phyloP scores from a whole-genome alignment of 2,329 filamentous ascomycete genomes.

The Penicillium sp. region DNA sequence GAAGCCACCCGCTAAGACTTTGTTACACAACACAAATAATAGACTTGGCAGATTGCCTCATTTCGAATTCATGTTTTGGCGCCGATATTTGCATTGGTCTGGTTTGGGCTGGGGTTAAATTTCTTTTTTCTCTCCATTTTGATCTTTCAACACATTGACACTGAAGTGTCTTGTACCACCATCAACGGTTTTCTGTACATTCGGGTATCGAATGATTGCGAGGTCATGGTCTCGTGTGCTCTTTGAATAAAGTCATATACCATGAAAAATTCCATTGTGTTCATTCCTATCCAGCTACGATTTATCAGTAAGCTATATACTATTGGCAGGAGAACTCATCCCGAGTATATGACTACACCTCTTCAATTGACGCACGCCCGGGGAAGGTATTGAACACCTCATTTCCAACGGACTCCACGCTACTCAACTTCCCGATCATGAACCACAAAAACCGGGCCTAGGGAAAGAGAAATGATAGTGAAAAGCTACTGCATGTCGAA shows the following conservation, averaged over 20 bases:
- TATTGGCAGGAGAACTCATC: background rate
- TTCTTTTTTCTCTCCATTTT: constrained; percentile 4
- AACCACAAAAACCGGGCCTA: background rate
- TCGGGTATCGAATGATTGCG: background rate
- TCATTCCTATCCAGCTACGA: background rate
- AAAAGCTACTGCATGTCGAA: background rate
- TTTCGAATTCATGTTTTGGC: constrained; percentile 5
- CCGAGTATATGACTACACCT: background rate
- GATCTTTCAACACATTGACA: constrained; percentile 13
- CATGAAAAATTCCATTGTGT: background rate
- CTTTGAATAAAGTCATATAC: background rate
- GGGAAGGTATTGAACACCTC: background rate
- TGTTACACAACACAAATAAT: background rate
- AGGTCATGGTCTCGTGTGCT: background rate
- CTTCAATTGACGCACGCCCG: background rate
- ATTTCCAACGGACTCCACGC: background rate
- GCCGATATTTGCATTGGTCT: constrained; percentile 16
- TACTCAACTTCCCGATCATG: background rate
- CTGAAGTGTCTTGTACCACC: constrained; percentile 16
- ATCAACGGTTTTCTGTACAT: constrained; percentile 13
- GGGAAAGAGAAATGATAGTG: background rate
- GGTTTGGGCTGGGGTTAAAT: constrained; percentile 11
- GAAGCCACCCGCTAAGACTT: constrained; percentile 27
- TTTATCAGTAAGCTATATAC: constrained; percentile 1
- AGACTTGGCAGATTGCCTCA: background rate